Evolutionary conservation across 129 eudicot genomes (phyloP).

Genomic region (Escallonia herrerae): DNA sequence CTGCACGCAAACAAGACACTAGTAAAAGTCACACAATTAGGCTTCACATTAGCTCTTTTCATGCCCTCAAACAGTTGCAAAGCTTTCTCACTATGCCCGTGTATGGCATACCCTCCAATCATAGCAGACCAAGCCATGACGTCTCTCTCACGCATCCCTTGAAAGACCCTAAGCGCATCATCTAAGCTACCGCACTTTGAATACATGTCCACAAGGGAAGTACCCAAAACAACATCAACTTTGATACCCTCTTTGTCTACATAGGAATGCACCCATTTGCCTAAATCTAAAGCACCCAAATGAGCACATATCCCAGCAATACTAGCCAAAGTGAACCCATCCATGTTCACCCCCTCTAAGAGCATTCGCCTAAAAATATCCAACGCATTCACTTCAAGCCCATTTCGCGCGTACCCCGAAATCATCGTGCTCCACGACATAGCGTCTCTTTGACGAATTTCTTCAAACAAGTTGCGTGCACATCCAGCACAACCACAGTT

Average conservation of each 20-base stretch:
- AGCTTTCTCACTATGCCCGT: constrained; percentile 23
- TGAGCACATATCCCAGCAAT: constrained; percentile 16
- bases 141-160: constrained; percentile 13
- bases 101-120: constrained; percentile 26
- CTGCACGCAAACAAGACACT: constrained; percentile 15
- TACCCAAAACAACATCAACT: constrained; percentile 15
- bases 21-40: constrained; percentile 23
- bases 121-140: constrained; percentile 29
- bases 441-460: background rate
- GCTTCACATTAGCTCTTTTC: constrained; percentile 13
- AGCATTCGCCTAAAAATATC: constrained; percentile 15
- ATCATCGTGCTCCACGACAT: constrained; percentile 16
- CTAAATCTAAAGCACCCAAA: constrained; percentile 19
- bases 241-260: constrained; percentile 1
- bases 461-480: constrained; percentile 13
- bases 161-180: constrained; percentile 25
- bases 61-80: constrained; percentile 18
- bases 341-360: constrained; percentile 2
- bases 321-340: constrained; percentile 22
- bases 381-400: constrained; percentile 5
- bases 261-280: constrained; percentile 13
- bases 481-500: constrained; percentile 1
- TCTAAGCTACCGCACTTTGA: constrained; percentile 24
- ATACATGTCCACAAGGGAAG: constrained; percentile 27
- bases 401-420: constrained; percentile 8